Percentiles rank a stretch among this genome's conserved stretches.
Conservation (phyloP, 2,329 filamentous ascomycete species). For the Hypoxylon sp. region DNA sequence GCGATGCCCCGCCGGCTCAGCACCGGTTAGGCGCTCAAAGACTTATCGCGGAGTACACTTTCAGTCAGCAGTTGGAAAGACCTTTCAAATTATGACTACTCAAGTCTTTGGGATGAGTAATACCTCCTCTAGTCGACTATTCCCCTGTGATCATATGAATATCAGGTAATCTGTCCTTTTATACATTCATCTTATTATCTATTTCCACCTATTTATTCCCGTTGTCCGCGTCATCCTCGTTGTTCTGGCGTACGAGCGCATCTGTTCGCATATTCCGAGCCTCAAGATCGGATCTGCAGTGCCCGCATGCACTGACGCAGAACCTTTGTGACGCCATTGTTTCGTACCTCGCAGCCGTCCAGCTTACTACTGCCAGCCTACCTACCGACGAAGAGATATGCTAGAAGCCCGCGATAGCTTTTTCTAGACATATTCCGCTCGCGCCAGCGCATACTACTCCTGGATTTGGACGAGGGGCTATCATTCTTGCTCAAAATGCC, state of each 20-base stretch:
- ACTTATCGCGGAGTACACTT: not conserved
- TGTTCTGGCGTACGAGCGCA: not conserved
- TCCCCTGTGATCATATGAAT: not conserved
- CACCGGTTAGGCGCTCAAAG: constrained; percentile 9
- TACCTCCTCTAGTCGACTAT: not conserved
- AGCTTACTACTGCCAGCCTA: no score
- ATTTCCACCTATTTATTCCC: no score
- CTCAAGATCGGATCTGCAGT: not conserved
- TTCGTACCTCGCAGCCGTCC: no score
- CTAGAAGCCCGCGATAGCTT: not conserved
- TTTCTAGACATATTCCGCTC: not conserved
- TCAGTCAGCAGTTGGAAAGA: constrained; percentile 35
- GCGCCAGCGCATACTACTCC: not conserved
- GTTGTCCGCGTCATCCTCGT: not conserved
- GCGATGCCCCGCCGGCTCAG: constrained; percentile 24
- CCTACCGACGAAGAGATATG: no score
- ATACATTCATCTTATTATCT: not conserved
- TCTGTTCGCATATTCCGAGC: not conserved
- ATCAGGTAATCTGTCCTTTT: constrained; percentile 5
- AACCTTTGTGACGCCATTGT: not conserved
- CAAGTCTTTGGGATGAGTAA: constrained; percentile 24
- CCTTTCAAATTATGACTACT: constrained; percentile 1
- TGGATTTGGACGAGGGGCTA: not conserved
- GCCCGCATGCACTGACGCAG: constrained; percentile 5
- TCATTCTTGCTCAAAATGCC: constrained; percentile 54